A percentile compares a stretch with the other conserved stretches of the same genome.
phyloP scores from a whole-genome alignment of 495 filamentous ascomycete species.

The Neurospora pannonica region DNA sequence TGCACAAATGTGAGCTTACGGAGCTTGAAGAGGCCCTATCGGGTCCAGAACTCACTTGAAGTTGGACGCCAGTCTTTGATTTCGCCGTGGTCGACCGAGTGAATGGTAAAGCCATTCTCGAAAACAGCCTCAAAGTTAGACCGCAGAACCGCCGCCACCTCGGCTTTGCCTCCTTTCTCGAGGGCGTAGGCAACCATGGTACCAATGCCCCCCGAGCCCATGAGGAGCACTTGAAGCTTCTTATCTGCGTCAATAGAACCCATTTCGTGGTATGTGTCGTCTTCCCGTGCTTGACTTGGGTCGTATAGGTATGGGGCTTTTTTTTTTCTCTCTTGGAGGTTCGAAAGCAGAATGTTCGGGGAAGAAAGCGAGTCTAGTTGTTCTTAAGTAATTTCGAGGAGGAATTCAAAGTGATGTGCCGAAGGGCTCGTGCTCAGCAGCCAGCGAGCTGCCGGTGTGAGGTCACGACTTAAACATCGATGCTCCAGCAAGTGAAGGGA shows the following conservation, averaged over 20 bases:
- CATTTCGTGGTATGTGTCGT: not conserved
- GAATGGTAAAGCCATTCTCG: constrained; percentile 19
- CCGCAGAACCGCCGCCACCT: constrained; percentile 27
- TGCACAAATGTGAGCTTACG: constrained; percentile 1
- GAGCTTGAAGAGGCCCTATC: not conserved
- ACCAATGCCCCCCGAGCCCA: constrained; percentile 31
- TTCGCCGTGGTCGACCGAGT: constrained; percentile 25
- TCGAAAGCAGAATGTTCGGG: not conserved
- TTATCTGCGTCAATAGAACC: not conserved
- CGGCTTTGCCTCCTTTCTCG: constrained; percentile 16
- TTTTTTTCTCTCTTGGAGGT: not conserved
- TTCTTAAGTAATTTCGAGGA: not conserved
- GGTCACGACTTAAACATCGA: not conserved
- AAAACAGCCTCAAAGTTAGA: constrained; percentile 26
- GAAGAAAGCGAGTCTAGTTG: not conserved
- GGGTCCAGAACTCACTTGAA: constrained; percentile 1
- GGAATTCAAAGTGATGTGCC: not conserved
- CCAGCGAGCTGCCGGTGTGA: not conserved
- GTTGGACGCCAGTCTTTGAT: constrained; percentile 21
- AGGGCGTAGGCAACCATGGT: constrained; percentile 32
- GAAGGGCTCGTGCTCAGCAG: not conserved
- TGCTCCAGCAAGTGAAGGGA: not conserved
- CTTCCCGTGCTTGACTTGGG: not conserved
- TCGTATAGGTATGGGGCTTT: not conserved
- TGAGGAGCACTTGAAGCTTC: constrained; percentile 25